These are phyloP conservation scores for Vitis labrusca DNA, from an alignment of 164 flowering plant species.

Conservation along the genomic window DNA sequence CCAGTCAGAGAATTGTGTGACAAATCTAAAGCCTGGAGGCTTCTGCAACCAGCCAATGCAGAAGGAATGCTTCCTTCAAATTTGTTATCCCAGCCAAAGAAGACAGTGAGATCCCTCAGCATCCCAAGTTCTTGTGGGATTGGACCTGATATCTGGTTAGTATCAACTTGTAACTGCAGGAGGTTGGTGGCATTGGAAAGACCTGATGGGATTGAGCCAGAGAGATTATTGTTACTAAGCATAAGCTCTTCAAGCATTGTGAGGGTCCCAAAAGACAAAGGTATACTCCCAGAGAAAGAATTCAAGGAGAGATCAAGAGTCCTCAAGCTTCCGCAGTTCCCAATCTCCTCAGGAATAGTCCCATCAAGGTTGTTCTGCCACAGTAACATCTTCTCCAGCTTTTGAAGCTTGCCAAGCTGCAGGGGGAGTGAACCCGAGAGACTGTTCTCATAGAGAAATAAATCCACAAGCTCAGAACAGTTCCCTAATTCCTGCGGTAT, in stretches of 20 bases:
- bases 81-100: constrained; percentile 52
- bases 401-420: constrained; percentile 50
- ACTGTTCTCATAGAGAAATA: constrained; percentile 21
- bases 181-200: constrained; percentile 26
- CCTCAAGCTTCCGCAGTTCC: constrained; percentile 43
- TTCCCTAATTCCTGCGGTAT: constrained; percentile 7
- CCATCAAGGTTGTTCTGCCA: constrained; percentile 68
- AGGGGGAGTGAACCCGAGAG: constrained; percentile 47
- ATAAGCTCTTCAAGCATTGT: constrained; percentile 41
- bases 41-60: constrained; percentile 29
- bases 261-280: constrained; percentile 48
- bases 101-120: constrained; percentile 28
- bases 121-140: constrained; percentile 44
- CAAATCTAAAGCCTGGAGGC: constrained; percentile 45
- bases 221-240: constrained; percentile 33
- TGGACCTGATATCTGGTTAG: constrained; percentile 38
- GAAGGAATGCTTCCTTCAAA: constrained; percentile 53
- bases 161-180: constrained; percentile 38
- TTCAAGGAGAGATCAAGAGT: constrained; percentile 57
- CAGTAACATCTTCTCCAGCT: constrained; percentile 51
- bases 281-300: constrained; percentile 58
- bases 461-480: constrained; percentile 26
- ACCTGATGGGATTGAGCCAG: constrained; percentile 38
- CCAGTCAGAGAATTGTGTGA: constrained; percentile 54
- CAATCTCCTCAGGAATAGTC: constrained; percentile 57